Evolutionary conservation across 192 early-diverging fungal genomes (phyloP).

Genomic region (Backusella australiensis): DNA sequence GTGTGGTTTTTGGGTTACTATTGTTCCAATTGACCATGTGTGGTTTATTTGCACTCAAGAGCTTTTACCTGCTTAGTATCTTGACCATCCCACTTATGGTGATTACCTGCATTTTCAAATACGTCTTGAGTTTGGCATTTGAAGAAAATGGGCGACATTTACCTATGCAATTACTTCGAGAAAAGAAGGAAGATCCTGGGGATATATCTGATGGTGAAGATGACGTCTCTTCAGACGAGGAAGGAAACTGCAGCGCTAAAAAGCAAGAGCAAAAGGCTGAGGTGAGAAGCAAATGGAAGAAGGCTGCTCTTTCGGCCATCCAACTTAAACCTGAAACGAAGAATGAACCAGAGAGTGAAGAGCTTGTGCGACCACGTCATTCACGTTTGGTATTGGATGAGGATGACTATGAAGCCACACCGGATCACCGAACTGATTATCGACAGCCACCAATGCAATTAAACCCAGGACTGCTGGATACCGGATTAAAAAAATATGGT

Average conservation of each 20-base stretch:
- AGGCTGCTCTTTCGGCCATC: background rate
- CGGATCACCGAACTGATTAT: conserved; percentile 67
- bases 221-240: background rate
- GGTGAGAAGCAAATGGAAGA: background rate
- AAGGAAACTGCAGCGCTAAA: background rate
- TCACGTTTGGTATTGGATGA: conserved; percentile 42
- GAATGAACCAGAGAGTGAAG: background rate
- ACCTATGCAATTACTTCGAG: conserved; percentile 29
- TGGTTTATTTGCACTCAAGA: conserved; percentile 57
- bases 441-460: conserved; percentile 66
- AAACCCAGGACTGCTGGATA: conserved; percentile 63
- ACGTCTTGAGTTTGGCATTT: conserved; percentile 29
- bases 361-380: background rate
- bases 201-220: background rate
- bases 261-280: background rate
- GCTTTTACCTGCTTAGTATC: conserved; percentile 33
- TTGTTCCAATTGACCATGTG: conserved; percentile 68
- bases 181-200: conserved; percentile 1
- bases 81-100: conserved; percentile 43
- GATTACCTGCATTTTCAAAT: conserved; percentile 45
- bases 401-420: conserved; percentile 55
- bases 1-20: conserved; percentile 58
- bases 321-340: background rate
- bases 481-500: conserved; percentile 59
- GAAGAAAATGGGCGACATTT: conserved; percentile 11